A percentile compares a stretch with the other conserved stretches of the same genome.
Evolutionary conservation across 805 yeast genomes (phyloP).

Genomic region (Wickerhamomyces silvicola): DNA sequence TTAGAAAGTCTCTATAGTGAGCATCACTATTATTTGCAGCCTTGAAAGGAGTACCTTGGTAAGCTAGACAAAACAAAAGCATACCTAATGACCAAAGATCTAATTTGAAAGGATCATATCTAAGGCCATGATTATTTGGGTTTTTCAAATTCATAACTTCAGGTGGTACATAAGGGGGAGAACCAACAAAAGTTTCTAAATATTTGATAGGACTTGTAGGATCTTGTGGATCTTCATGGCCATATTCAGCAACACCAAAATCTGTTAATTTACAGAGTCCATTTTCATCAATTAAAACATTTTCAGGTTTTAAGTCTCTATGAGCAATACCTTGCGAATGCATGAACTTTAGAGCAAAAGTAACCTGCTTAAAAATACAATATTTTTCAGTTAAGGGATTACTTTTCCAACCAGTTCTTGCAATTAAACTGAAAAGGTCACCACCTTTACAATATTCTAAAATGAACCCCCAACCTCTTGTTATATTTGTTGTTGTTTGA

Average conservation of each 20-base stretch:
- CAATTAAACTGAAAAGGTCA: slow-evolving; percentile 52
- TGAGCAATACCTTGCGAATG: slow-evolving; percentile 67
- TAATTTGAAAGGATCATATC: slow-evolving; percentile 60
- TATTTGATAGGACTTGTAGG: slow-evolving; percentile 31
- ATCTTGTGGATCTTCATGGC: slow-evolving; percentile 48
- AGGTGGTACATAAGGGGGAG: slow-evolving; percentile 79
- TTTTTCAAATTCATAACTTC: slow-evolving; percentile 55
- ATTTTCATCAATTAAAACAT: slow-evolving; percentile 48
- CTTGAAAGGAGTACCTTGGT: slow-evolving; percentile 55
- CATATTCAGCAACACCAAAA: slow-evolving; percentile 69
- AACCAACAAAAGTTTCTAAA: slow-evolving; percentile 54
- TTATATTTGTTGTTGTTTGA: slow-evolving; percentile 45
- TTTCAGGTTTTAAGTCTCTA: slow-evolving; percentile 72
- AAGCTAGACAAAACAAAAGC: slow-evolving; percentile 52
- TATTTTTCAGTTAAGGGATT: slow-evolving; percentile 44
- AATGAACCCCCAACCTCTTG: slow-evolving; percentile 73
- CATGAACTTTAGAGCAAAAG: slow-evolving; percentile 52
- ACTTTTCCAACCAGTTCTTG: slow-evolving; percentile 54
- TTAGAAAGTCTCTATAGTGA: slow-evolving; percentile 49
- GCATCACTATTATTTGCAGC: slow-evolving; percentile 41
- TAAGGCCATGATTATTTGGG: slow-evolving; percentile 24
- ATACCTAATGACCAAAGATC: slow-evolving; percentile 74
- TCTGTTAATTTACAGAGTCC: slow-evolving; percentile 68
- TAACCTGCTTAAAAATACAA: slow-evolving; percentile 65
- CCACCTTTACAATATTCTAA: slow-evolving; percentile 58